Base-by-base conservation (phyloP, 495 filamentous ascomycete species). In the Penicillium odoratum region DNA sequence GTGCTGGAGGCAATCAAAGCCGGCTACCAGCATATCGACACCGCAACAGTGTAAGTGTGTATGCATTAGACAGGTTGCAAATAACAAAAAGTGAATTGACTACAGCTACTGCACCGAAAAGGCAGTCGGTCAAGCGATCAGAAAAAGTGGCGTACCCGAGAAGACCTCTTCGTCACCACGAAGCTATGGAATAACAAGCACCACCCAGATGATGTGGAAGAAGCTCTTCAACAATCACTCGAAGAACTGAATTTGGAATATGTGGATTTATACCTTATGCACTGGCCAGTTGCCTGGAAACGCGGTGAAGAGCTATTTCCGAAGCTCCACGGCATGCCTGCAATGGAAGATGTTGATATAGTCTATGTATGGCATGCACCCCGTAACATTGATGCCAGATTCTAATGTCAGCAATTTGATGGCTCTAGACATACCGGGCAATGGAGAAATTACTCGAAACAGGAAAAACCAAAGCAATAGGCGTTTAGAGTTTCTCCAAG, bases 111-210 rank as follows among this genome's bases (percentile, higher is more conserved):
- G 68, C 25, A 81, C 78, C 44, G 76, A 83, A 46, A 58, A 74
- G 53, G 76, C 73, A 58, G 81, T 82, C 7, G 86, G 86, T 6
- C 63, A 74, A 25, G 85, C 79, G 28, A 85, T 89, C 68, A 75
- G 75, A 36, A 75, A 81, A 29, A 77, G 79, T 47, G 74, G 75
- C 28, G 65, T 86, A n/a, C 74, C 21, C 82, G 87, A 38, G 69
- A 80, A 16, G 75, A 89, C 34, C 68, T 89, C 55, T 90, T 87
- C 74, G 73, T 90, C n/a, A 88, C 86, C 4, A 83, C 77, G 55
- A 91, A 91, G 69, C 70, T 90, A 16, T 90, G 86, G 86, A 87
- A 84, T 70, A 82, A 83, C 48, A 79, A 83, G 59, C 87, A 90
- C 59, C 81, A 84, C 51, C 81, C 84, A 1, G 79, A 84, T 29